Evolutionary conservation across 2,329 filamentous ascomycete species (phyloP).

Genomic region (Colletotrichum orchidophilum): DNA sequence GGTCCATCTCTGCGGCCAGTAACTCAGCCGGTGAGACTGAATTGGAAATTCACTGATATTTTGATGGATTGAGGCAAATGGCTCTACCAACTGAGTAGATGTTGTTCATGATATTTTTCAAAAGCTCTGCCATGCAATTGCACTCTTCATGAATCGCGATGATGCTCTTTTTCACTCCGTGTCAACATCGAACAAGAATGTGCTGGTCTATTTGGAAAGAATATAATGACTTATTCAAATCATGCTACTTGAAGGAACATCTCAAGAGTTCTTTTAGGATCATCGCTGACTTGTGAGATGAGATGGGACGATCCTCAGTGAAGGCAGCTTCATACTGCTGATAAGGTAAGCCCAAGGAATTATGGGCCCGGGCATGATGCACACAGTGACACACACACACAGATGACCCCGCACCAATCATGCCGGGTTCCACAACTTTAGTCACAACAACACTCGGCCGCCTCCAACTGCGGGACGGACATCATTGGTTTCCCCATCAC

Average conservation of each 20-base stretch:
- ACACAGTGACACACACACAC: not conserved
- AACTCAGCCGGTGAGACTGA: not conserved
- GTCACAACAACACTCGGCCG: conserved; percentile 22
- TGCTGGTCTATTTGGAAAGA: not conserved
- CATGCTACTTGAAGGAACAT: too few relatives aligned
- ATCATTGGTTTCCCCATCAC: conserved; percentile 19
- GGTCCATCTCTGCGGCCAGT: not conserved
- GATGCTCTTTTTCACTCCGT: not conserved
- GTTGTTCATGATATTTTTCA: too few relatives aligned
- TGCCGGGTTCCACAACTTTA: conserved; percentile 9
- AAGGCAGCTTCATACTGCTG: not conserved
- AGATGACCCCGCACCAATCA: conserved; percentile 18
- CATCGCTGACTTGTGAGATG: too few relatives aligned
- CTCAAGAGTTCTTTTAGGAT: too few relatives aligned
- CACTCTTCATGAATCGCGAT: too few relatives aligned
- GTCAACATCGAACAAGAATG: not conserved
- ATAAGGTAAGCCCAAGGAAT: not conserved
- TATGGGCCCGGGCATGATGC: not conserved
- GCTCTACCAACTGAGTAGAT: not conserved
- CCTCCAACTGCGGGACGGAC: conserved; percentile 5
- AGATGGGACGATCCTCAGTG: not conserved
- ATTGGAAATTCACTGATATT: not conserved
- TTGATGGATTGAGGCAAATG: not conserved
- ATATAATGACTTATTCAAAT: not conserved
- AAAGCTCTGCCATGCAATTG: too few relatives aligned